These are phyloP conservation scores for Cyberlindnera euphorbiae DNA, from an alignment of 805 yeast species.

Conservation along the genomic window DNA sequence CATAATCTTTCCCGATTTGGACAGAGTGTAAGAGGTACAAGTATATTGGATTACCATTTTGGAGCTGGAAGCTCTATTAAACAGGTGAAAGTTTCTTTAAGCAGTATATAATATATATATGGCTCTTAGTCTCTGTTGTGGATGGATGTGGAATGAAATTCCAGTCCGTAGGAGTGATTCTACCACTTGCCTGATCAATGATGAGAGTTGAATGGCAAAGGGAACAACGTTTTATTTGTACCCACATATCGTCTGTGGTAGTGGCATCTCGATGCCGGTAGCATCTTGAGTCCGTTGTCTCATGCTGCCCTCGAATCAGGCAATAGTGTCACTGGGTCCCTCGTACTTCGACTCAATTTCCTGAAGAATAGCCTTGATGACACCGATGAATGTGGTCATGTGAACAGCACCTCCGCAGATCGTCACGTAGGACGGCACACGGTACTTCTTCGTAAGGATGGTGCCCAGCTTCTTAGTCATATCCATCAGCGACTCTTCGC, in stretches of 20 bases:
- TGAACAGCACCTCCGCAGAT: slow-evolving; percentile 35
- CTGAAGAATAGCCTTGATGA: slow-evolving; percentile 27
- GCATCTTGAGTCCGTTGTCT: no score
- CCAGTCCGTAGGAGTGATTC: no score
- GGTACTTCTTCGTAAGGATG: slow-evolving; percentile 36
- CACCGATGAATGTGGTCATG: slow-evolving; percentile 29
- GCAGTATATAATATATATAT: neutral
- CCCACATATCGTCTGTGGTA: no score
- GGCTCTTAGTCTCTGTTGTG: no score
- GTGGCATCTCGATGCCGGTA: no score
- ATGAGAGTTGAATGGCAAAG: no score
- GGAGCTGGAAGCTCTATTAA: no score
- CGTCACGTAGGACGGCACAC: slow-evolving; percentile 41
- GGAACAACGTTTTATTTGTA: no score
- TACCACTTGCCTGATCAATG: no score
- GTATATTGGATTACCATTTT: no score
- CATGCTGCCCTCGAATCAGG: no score
- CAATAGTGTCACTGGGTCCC: neutral
- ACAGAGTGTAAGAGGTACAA: neutral
- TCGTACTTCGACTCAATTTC: slow-evolving; percentile 25
- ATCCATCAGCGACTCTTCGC: slow-evolving; percentile 38
- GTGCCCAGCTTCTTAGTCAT: slow-evolving; percentile 38
- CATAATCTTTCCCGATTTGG: slow-evolving; percentile 6
- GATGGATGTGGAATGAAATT: no score
- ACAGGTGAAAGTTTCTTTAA: neutral